Conservation (phyloP, 2,329 filamentous ascomycete genomes). For the Penicillium palitans region DNA sequence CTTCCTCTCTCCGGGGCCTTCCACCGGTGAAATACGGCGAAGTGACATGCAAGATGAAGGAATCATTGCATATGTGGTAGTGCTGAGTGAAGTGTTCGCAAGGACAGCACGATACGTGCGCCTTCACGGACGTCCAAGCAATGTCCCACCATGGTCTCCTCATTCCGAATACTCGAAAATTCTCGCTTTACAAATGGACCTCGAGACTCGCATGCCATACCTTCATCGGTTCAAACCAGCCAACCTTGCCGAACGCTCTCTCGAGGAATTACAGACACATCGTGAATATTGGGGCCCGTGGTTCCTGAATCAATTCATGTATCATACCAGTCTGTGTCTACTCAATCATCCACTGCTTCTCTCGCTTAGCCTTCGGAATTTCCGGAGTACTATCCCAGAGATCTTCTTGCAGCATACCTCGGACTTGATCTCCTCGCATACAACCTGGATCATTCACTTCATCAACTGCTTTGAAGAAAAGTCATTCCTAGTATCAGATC, state of each 20-base stretch:
- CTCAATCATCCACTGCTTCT: constrained; percentile 57
- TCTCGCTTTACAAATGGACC: constrained; percentile 52
- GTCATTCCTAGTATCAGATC: constrained; percentile 49
- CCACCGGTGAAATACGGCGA: constrained; percentile 23
- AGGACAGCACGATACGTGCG: constrained; percentile 52
- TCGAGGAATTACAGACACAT: constrained; percentile 46
- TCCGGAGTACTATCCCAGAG: constrained; percentile 54
- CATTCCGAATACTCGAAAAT: constrained; percentile 56
- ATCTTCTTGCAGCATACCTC: constrained; percentile 57
- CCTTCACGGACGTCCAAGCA: constrained; percentile 46
- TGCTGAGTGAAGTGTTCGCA: constrained; percentile 52
- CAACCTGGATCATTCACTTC: constrained; percentile 56
- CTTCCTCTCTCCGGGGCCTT: constrained; percentile 23
- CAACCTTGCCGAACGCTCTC: constrained; percentile 46
- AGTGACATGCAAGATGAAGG: constrained; percentile 41
- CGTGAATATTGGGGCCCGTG: constrained; percentile 57
- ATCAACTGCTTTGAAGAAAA: constrained; percentile 51
- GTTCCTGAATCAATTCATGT: constrained; percentile 55
- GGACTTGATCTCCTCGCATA: constrained; percentile 53
- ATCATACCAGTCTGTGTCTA: constrained; percentile 55
- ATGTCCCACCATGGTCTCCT: constrained; percentile 51
- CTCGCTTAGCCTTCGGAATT: constrained; percentile 54
- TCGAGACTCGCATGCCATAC: constrained; percentile 54
- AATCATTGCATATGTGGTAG: constrained; percentile 50
- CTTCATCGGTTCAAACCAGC: constrained; percentile 54